Evolutionary conservation across 2,329 filamentous ascomycete genomes (phyloP).

Genomic region (Penicillium sp.): DNA sequence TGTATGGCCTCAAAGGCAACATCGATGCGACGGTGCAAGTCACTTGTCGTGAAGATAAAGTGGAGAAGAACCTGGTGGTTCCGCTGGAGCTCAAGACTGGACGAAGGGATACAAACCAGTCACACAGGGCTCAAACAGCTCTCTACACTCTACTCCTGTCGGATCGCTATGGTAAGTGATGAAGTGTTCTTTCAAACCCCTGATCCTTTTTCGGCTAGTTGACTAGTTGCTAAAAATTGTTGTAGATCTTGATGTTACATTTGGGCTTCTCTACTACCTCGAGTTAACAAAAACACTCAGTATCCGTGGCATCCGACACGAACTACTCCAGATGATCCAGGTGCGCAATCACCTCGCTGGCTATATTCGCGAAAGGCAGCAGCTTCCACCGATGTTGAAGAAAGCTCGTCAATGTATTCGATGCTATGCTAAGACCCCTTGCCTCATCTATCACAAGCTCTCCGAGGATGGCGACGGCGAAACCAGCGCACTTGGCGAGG

Average conservation of each 20-base stretch:
- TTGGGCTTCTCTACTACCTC: constrained; percentile 92
- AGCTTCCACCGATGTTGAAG: constrained; percentile 82
- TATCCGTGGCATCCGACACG: constrained; percentile 79
- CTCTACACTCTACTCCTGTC: constrained; percentile 90
- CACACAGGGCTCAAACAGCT: constrained; percentile 89
- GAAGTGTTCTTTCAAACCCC: background rate
- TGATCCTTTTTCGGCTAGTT: background rate
- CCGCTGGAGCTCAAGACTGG: constrained; percentile 97
- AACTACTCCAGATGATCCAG: constrained; percentile 95
- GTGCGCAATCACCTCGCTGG: constrained; percentile 87
- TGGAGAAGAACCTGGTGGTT: constrained; percentile 70
- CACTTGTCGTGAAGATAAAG: constrained; percentile 68
- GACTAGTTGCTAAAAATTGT: constrained; percentile 17
- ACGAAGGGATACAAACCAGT: constrained; percentile 70
- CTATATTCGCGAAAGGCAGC: constrained; percentile 76
- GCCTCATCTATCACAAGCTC: constrained; percentile 91
- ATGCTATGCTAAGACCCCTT: constrained; percentile 87
- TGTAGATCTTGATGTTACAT: constrained; percentile 78
- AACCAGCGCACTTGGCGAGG: constrained; percentile 73
- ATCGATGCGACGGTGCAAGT: constrained; percentile 96
- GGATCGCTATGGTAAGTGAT: constrained; percentile 70
- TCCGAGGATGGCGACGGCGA: constrained; percentile 80
- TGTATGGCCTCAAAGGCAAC: constrained; percentile 95
- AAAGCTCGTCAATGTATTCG: constrained; percentile 76
- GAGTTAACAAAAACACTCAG: constrained; percentile 83